Base-by-base conservation (phyloP, 2,329 filamentous ascomycete species). In the Penicillium italicum region DNA sequence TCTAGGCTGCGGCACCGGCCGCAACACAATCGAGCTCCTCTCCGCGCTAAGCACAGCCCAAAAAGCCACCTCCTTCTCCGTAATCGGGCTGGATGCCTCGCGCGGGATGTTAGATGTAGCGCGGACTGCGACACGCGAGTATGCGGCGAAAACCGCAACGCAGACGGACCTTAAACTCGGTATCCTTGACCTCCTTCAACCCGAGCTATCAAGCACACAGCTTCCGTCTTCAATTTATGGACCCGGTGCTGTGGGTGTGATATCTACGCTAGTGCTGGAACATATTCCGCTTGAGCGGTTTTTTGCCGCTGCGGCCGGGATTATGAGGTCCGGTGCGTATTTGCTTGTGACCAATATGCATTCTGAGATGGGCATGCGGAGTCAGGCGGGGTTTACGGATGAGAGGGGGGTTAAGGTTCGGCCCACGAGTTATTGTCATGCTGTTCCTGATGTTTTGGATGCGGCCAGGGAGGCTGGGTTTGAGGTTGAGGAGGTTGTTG, bases 291-390 rank as follows among this genome's bases (percentile, higher is more conserved):
- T 85, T 0, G 60, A 69, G 0, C 82, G 78, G 64, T 87, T 87
- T 71, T 87, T 88, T 68, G 49, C 61, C 3, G 77, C 78, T 0
- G 75, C 79, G 0, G 63, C 74, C 1, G 60, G 63, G 11, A 69
- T 82, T 1, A 68, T 87, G 16, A 62, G 61, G 3, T 71, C 74
- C 0, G 77, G 77, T 0, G 84, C 80, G 0, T 69, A 79, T 45
- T 71, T 85, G 5, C 72, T 87, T 10, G 64, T 88, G n/a, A 87
- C 84, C 0, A 88, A 87, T 63, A 88, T 88, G 85, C 85, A 88
- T 66, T 70, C 77, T 1, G 81, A 86, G 3, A 87, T 88, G 84
- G 85, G 84, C 1, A 59, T 60, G 14, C 74, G 79, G 16, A 81
- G 79, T 26, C 83, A 85, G 64, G 85, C 85, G 0, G 85, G 85